These are phyloP conservation scores for Zelonia costaricensis DNA, from an alignment of 208 protist species.

Conservation along the genomic window DNA sequence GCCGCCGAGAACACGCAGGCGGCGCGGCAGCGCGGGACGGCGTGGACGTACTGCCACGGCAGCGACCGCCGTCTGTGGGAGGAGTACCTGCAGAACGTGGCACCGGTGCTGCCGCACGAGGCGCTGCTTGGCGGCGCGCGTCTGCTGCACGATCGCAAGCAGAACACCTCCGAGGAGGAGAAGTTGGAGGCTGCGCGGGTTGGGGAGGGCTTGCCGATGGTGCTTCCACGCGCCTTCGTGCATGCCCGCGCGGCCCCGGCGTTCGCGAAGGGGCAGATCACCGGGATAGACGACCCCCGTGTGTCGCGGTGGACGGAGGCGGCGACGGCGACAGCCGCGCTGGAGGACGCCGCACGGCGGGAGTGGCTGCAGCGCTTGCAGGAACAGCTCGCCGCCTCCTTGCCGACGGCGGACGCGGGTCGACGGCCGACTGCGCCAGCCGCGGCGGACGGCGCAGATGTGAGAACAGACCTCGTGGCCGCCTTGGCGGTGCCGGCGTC, in stretches of 20 bases:
- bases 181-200: no score
- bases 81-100: conserved; percentile 81
- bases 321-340: not conserved
- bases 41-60: conserved; percentile 83
- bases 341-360: not conserved
- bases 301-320: conserved; percentile 18
- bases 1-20: conserved; percentile 8
- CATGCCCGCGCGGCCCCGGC: conserved; percentile 48
- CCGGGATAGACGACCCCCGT: conserved; percentile 15
- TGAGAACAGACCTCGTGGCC: not conserved
- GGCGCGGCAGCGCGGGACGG: conserved; percentile 6
- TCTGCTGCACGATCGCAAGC: conserved; percentile 16
- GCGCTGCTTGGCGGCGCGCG: conserved; percentile 54
- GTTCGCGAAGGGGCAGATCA: conserved; percentile 62
- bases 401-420: not conserved
- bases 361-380: not conserved
- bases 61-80: conserved; percentile 84
- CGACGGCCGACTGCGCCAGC: not conserved
- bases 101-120: conserved; percentile 74
- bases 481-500: no score
- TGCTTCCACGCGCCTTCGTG: conserved; percentile 57
- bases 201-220: conserved; percentile 35
- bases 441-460: not conserved
- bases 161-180: not conserved
- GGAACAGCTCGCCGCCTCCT: not conserved